Base-by-base conservation (phyloP, 768 basidiomycete species). In the Mycena epipterygia region DNA sequence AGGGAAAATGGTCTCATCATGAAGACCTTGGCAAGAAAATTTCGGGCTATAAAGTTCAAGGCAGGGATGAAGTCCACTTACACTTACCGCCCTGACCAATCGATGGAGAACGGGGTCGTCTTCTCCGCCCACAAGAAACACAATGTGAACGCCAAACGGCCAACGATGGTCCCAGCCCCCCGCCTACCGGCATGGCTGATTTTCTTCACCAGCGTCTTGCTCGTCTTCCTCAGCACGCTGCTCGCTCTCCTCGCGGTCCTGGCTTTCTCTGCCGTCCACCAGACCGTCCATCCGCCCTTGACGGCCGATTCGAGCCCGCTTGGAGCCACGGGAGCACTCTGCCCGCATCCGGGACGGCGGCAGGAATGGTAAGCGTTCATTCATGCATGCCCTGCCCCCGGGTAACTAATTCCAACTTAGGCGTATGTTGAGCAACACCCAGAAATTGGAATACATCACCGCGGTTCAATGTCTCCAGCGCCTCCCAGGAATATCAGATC, bases 401-500 rank as follows among this genome's bases (percentile, higher is more conserved):
- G 56, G 44, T 21, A 21, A 27, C 30, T 66, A 17, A 66, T 27
- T 44, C 17, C 17, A 3, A 21, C 35, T 5, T 46, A 83, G 82
- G 82, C 76, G 81, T 35, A 74, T 70, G 9, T 67, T 83, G 33
- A 75, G 67, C 30, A 70, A 61, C 13, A 21, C n/a, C 2, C 73
- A 84, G 59, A 81, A 79, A 68, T 51, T 42, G 7, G 75, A 78
- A 0, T 84, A 83, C 59, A 80, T 82, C 37, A 53, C 61, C 5
- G 74, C 74, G 0, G 74, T 75, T 12, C 71, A 75, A 52, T 85
- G 84, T 49, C 68, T 84, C 2, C 82, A 84, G 60, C 62, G 72
- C 0, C 74, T 71, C 3, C 82, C 80, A 1, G 76, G 80, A 11
- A 69, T 53, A 5, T 74, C 77, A n/a, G 46, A 63, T 13, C 65